phyloP scores from a whole-genome alignment of 176 grass and related monocot genomes.

The Aegilops sharonensis region DNA sequence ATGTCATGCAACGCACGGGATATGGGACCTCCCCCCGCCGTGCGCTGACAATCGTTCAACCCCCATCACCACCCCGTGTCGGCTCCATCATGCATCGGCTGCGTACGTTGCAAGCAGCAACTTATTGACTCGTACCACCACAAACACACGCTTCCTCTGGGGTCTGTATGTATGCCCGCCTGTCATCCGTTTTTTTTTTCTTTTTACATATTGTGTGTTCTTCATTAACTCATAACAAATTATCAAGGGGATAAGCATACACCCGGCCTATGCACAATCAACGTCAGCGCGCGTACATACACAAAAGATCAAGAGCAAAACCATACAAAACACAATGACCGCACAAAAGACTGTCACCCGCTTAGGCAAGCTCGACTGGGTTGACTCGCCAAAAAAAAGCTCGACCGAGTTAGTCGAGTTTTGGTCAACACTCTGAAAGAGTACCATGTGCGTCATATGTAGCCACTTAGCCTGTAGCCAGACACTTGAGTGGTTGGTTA shows the following conservation, averaged over 20 bases:
- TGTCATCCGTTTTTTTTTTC: neutral
- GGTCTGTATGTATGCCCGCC: neutral
- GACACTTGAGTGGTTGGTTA: neutral
- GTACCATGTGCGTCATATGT: neutral
- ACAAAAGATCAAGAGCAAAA: too few species aligned
- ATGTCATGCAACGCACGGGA: neutral
- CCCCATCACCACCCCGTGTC: slow-evolving; percentile 27
- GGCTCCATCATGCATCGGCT: neutral
- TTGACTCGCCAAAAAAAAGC: neutral
- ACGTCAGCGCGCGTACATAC: too few species aligned
- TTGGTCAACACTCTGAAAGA: neutral
- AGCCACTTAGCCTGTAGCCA: too few species aligned
- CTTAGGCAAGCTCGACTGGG: too few species aligned
- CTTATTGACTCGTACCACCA: neutral
- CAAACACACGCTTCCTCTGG: slow-evolving; percentile 6
- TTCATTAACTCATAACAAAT: too few species aligned
- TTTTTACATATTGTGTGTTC: too few species aligned
- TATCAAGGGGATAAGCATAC: too few species aligned
- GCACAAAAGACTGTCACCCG: too few species aligned
- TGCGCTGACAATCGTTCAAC: slow-evolving; percentile 16
- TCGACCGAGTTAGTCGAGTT: neutral
- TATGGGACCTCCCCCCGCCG: slow-evolving; percentile 15
- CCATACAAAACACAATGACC: too few species aligned
- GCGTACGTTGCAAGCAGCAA: slow-evolving; percentile 32
- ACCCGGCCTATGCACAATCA: too few species aligned